phyloP scores from a whole-genome alignment of 768 basidiomycete genomes.

The Suillus lakei region DNA sequence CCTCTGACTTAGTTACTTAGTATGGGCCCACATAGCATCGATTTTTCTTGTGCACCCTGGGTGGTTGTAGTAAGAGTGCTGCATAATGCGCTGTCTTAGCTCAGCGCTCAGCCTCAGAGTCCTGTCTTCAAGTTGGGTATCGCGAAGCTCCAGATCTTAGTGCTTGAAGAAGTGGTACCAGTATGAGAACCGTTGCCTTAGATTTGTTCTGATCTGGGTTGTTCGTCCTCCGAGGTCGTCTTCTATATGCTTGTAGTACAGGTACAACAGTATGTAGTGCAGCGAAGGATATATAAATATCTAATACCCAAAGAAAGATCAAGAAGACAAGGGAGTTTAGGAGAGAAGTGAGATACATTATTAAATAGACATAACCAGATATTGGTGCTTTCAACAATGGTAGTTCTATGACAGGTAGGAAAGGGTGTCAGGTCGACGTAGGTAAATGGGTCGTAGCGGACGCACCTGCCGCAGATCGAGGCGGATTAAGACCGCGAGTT shows the following conservation, averaged over 20 bases:
- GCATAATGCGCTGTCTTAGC: not conserved
- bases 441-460: not conserved
- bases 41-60: not conserved
- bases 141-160: not conserved
- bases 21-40: not conserved
- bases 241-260: not conserved
- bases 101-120: not conserved
- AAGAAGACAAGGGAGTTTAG: not conserved
- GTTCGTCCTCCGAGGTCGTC: not conserved
- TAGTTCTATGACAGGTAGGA: not conserved
- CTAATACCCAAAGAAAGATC: not conserved
- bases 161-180: not conserved
- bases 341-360: not conserved
- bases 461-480: not conserved
- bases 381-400: not conserved
- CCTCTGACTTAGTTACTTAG: not conserved
- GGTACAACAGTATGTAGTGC: not conserved
- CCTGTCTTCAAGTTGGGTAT: not conserved
- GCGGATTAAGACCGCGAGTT: not conserved
- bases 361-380: not conserved
- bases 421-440: not conserved
- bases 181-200: not conserved
- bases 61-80: not conserved
- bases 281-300: not conserved
- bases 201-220: not conserved